Evolutionary conservation across 108 stramenopile genomes (phyloP).

Genomic region (Skeletonema menzelii): DNA sequence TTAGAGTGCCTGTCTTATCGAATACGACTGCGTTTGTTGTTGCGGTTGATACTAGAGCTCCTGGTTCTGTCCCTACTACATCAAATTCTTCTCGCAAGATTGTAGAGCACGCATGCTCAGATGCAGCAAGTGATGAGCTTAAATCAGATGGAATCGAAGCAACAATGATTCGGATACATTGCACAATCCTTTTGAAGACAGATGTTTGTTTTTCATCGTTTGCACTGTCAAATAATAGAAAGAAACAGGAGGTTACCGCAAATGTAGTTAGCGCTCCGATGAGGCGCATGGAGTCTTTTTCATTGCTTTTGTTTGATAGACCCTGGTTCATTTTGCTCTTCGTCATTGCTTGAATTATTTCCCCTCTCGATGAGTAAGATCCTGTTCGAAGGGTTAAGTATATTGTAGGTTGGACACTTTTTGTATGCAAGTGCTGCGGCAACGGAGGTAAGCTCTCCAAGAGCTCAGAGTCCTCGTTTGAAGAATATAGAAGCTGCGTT

Average conservation of each 20-base stretch:
- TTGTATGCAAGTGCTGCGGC: background rate
- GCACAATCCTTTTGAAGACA: conserved; percentile 53
- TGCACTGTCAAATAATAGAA: conserved; percentile 27
- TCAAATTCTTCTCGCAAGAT: conserved; percentile 51
- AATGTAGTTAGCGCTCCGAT: conserved; percentile 45
- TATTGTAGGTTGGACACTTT: conserved; percentile 3
- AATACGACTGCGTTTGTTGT: conserved; percentile 67
- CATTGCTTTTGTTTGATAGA: conserved; percentile 50
- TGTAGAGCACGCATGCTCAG: conserved; percentile 46
- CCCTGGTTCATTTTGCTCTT: conserved; percentile 42
- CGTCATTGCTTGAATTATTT: conserved; percentile 64
- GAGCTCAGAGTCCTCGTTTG: conserved; percentile 12
- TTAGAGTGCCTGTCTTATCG: conserved; percentile 93
- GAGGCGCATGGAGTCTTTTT: conserved; percentile 53
- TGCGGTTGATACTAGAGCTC: conserved; percentile 57
- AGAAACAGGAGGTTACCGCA: conserved; percentile 48
- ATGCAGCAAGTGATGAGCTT: conserved; percentile 43
- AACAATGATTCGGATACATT: conserved; percentile 59
- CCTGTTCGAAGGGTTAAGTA: conserved; percentile 77
- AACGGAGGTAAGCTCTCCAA: conserved; percentile 15
- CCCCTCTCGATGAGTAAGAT: conserved; percentile 85
- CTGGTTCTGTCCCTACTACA: conserved; percentile 66
- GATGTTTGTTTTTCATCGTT: conserved; percentile 27
- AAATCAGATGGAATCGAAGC: conserved; percentile 69
- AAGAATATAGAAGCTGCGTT: conserved; percentile 52